phyloP scores from a whole-genome alignment of 306 rosid genomes.

The Prunus dulcis region DNA sequence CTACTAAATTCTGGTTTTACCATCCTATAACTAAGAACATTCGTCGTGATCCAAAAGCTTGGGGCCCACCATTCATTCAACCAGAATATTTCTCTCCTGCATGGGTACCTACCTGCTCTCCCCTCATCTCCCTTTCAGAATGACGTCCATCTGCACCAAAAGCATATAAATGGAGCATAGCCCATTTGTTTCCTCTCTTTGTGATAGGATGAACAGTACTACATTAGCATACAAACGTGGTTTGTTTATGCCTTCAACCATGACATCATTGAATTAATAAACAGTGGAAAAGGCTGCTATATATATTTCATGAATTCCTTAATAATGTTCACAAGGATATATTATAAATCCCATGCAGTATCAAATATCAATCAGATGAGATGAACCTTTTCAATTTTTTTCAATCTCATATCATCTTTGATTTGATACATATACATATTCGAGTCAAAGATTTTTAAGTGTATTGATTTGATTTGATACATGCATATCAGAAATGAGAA shows the following conservation, averaged over 20 bases:
- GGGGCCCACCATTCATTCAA: constrained; percentile 31
- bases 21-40: constrained; percentile 27
- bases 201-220: no score
- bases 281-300: no score
- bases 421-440: background rate
- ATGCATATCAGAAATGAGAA: background rate
- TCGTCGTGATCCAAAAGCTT: constrained; percentile 35
- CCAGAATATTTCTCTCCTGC: constrained; percentile 18
- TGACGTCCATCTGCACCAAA: background rate
- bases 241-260: no score
- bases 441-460: no score
- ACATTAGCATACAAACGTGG: no score
- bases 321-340: background rate
- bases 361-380: background rate
- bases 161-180: background rate
- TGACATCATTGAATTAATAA: no score
- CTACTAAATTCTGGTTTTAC: background rate
- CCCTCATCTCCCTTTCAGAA: background rate
- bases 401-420: background rate
- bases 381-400: background rate
- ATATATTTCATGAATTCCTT: no score
- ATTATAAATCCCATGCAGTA: background rate
- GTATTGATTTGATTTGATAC: no score
- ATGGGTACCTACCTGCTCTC: no score
- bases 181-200: background rate